Evolutionary conservation across 164 flowering plant genomes (phyloP).

Genomic region (Berberis thunbergii): DNA sequence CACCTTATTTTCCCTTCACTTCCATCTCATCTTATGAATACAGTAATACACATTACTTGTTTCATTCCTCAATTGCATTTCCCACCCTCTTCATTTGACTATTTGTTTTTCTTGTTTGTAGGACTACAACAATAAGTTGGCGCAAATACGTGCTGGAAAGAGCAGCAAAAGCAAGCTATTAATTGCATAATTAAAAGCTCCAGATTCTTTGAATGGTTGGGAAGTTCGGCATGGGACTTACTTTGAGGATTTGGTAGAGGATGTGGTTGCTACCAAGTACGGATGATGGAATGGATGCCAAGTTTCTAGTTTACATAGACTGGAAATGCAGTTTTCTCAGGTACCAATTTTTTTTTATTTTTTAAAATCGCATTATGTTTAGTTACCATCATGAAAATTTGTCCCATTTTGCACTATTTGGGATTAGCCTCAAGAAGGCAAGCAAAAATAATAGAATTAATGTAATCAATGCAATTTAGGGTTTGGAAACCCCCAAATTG

Average conservation of each 20-base stretch:
- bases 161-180: constrained; percentile 97
- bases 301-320: constrained; percentile 70
- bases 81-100: no score
- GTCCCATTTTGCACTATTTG: no score
- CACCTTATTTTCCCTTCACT: not conserved
- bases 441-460: no score
- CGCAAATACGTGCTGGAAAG: constrained; percentile 87
- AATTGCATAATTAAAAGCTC: constrained; percentile 75
- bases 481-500: no score
- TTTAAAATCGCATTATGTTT: no score
- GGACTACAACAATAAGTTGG: constrained; percentile 88
- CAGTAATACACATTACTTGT: no score
- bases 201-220: constrained; percentile 71
- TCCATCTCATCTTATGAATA: not conserved
- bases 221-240: constrained; percentile 79
- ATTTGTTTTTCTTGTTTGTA: constrained; percentile 11
- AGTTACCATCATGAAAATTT: no score
- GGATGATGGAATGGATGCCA: constrained; percentile 98
- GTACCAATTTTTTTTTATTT: constrained; percentile 19
- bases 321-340: constrained; percentile 82
- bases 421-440: no score
- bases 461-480: no score
- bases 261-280: constrained; percentile 65
- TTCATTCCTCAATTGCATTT: no score
- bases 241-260: constrained; percentile 37